Base-by-base conservation (phyloP, 164 flowering plant species). In the Nymphaea thermarum region DNA sequence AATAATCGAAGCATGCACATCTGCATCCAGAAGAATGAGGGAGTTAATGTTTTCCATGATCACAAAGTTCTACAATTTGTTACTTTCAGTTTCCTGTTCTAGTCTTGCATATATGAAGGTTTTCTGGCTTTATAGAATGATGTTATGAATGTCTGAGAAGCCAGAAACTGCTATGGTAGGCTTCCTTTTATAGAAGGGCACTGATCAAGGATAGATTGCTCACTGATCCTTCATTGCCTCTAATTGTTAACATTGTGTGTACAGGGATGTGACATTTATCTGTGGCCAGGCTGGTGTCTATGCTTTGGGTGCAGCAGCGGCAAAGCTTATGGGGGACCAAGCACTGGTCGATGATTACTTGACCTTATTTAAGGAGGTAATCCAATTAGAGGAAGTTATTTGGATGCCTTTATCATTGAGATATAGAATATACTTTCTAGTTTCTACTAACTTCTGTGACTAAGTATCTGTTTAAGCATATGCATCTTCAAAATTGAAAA, bases 211-310 rank as follows among this genome's bases (percentile, higher is more conserved):
- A 47, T 41, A 64, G 41, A 16, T 42, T 44, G 60, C 11, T 61
- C 17, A 65, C 62, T 12, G 63, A 61, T 1, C n/a, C 1, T 5
- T 36, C 45, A 61, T 36, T 67, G 25, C 18, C 18, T 66, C 47
- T 44, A 36, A 5, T 45, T 45, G 53, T 5, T 45, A 45, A 0
- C 10, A 2, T 45, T 53, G 53, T 4, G 6, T 68, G 42, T 63
- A 68, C 67, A 79, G 82, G 65, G 43, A 69, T 59, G 90, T 84
- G 72, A 85, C 96, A 18, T 88, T 92, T 74, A 70, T 89, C 62
- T 84, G 92, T 80, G 98, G 98, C n/a, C 75, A 82, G 15, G 88
- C 92, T 68, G 96, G 98, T 63, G 85, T 89, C 51, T 91, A 79
- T 77, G 96, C 92, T 25, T 82, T 91, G 57, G 96, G 98, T 42